Base-by-base conservation (phyloP, 2,329 filamentous ascomycete species). In the Dothiorella sarmentorum region DNA sequence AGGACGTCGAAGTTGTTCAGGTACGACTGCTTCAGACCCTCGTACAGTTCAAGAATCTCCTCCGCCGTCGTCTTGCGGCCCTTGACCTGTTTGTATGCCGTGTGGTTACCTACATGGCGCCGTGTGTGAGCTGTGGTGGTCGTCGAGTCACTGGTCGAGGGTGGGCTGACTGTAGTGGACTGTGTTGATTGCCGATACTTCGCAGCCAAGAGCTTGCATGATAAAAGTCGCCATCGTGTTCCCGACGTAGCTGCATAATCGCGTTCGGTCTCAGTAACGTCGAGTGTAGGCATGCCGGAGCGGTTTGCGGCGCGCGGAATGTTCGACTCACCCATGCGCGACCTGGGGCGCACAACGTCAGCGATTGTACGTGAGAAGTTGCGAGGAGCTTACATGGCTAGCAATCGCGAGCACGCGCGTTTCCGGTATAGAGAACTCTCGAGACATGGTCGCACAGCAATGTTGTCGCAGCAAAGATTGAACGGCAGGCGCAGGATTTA, bases 151-250 rank as follows among this genome's bases (percentile, higher is more conserved):
- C 15, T 9, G 27, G 38, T 58, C 33, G 29, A n/a, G 17, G 47
- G 49, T 42, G 26, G 33, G 76, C 87, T 73, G 79, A 96, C 93
- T 97, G 78, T 97, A 99, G 68, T 99, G 89, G 6, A 99, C 94
- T 0, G 94, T 99, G 72, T 99, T 97, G 67, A 99, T 82, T 2
- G 91, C 90, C 7, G 91, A 89, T 6, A 97, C 93, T 68, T 99
- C 93, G 70, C 91, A 97, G 47, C 94, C 94, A 52, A 99, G 78
- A 0, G 89, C 88, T 74, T 99, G 93, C 82, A 99, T 88, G 64
- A 92, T 90, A 70, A 96, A 95, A 1, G 91, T 91, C 40, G 92
- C 92, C 80, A 99, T 96, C 68, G 93, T 96, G 73, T 99, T 99
- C 53, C 94, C 94, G 65, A 99, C 94, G 82, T 97, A 93, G 71